Evolutionary conservation across 768 basidiomycete genomes (phyloP).

Genomic region (Russula sp.): DNA sequence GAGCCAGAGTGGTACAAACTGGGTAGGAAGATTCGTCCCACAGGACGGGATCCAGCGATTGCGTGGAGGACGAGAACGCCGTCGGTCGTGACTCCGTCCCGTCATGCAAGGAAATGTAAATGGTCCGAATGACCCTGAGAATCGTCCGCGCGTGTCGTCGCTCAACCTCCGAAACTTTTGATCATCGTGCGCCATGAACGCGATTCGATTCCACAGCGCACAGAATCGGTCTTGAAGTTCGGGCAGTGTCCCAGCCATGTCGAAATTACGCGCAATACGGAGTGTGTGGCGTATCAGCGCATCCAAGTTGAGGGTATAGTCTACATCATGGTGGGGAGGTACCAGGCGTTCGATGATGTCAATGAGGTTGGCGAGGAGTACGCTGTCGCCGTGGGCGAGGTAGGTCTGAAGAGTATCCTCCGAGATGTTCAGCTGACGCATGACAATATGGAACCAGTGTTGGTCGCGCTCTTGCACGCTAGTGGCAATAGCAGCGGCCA

Average conservation of each 20-base stretch:
- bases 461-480: conserved; percentile 17
- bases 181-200: conserved; percentile 10
- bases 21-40: conserved; percentile 21
- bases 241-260: conserved; percentile 12
- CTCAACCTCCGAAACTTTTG: conserved; percentile 15
- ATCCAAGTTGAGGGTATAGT: conserved; percentile 11
- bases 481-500: conserved; percentile 14
- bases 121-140: conserved; percentile 21
- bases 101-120: conserved; percentile 23
- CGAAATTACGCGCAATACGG: conserved; percentile 19
- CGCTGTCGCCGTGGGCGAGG: conserved; percentile 22
- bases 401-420: conserved; percentile 12
- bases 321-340: conserved; percentile 1
- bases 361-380: conserved; percentile 25
- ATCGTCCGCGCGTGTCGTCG: conserved; percentile 20
- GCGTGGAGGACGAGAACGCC: conserved; percentile 23
- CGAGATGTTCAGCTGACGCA: conserved; percentile 12
- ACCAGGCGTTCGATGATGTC: conserved; percentile 15
- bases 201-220: conserved; percentile 20
- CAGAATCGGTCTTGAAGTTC: conserved; percentile 21
- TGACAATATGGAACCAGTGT: conserved; percentile 16
- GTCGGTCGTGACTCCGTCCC: conserved; percentile 22
- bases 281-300: conserved; percentile 20
- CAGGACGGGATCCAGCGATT: conserved; percentile 20
- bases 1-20: conserved; percentile 13